phyloP scores from a whole-genome alignment of 495 filamentous ascomycete genomes.

The Podospora conica region DNA sequence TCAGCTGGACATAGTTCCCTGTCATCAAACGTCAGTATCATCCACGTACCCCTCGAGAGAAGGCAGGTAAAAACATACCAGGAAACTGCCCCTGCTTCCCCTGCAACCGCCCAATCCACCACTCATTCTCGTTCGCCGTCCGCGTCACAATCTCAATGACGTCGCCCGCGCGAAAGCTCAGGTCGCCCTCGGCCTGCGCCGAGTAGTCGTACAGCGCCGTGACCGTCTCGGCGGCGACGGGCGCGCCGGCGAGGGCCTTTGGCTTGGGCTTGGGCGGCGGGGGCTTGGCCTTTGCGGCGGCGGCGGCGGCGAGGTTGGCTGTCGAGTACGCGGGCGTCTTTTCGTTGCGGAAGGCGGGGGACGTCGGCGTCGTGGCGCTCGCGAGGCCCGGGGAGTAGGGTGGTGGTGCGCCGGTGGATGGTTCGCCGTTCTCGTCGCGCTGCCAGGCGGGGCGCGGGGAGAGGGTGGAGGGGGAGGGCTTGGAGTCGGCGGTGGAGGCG shows the following conservation, averaged over 20 bases:
- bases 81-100: constrained; percentile 89
- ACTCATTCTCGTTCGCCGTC: constrained; percentile 87
- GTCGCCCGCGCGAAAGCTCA: constrained; percentile 87
- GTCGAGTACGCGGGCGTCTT: constrained; percentile 11
- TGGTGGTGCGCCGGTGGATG: constrained; percentile 51
- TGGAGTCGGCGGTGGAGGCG: constrained; percentile 17
- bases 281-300: constrained; percentile 74
- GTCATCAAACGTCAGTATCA: constrained; percentile 19
- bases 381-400: background rate
- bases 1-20: constrained; percentile 44
- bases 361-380: constrained; percentile 1
- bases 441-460: constrained; percentile 20
- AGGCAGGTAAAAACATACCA: constrained; percentile 54
- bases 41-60: background rate
- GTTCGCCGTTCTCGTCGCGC: constrained; percentile 25
- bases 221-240: constrained; percentile 72
- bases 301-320: constrained; percentile 52
- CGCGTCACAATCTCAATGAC: constrained; percentile 79
- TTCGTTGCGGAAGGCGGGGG: constrained; percentile 12
- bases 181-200: constrained; percentile 88
- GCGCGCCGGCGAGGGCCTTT: constrained; percentile 50
- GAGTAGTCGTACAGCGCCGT: constrained; percentile 92
- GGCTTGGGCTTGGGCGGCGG: constrained; percentile 59
- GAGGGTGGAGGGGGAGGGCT: constrained; percentile 11
- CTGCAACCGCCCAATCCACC: constrained; percentile 80